phyloP scores from a whole-genome alignment of 805 yeast species.

The Sungouiozyma ichnusensis region DNA sequence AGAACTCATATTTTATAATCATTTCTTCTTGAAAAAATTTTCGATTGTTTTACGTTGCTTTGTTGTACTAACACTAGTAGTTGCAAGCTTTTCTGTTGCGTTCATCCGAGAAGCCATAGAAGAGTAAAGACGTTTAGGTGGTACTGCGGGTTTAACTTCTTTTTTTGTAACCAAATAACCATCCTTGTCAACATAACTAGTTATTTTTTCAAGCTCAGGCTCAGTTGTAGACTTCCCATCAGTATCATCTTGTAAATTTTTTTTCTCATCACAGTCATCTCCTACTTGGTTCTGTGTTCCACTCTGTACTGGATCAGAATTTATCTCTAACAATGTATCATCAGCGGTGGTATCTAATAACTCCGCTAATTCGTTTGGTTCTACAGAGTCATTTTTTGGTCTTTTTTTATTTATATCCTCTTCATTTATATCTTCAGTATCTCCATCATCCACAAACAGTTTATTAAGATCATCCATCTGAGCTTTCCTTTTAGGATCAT shows the following conservation, averaged over 20 bases:
- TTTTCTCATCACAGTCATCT: constrained; percentile 1
- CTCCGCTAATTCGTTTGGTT: constrained; percentile 17
- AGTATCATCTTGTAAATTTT: constrained; percentile 6
- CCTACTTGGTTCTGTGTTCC: neutral
- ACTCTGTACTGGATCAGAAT: neutral
- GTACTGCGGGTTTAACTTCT: constrained; percentile 5
- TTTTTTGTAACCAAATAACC: constrained; percentile 27
- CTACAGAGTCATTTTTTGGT: neutral
- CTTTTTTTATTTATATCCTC: neutral
- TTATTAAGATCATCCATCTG: constrained; percentile 22
- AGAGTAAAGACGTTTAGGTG: constrained; percentile 4
- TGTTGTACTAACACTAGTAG: constrained; percentile 14
- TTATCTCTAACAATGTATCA: constrained; percentile 19
- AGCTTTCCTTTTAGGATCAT: constrained; percentile 20
- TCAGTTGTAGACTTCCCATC: neutral
- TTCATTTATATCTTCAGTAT: constrained; percentile 10
- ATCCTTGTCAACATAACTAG: constrained; percentile 23
- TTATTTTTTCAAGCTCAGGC: constrained; percentile 1
- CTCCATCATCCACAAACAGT: constrained; percentile 23
- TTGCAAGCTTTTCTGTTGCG: constrained; percentile 7
- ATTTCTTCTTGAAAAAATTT: constrained; percentile 22
- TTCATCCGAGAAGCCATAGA: constrained; percentile 4
- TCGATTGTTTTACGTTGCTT: constrained; percentile 17
- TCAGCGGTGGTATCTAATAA: constrained; percentile 26
- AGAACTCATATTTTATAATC: no score